phyloP scores from a whole-genome alignment of 2,329 filamentous ascomycete species.

The Cladosporium sp. region DNA sequence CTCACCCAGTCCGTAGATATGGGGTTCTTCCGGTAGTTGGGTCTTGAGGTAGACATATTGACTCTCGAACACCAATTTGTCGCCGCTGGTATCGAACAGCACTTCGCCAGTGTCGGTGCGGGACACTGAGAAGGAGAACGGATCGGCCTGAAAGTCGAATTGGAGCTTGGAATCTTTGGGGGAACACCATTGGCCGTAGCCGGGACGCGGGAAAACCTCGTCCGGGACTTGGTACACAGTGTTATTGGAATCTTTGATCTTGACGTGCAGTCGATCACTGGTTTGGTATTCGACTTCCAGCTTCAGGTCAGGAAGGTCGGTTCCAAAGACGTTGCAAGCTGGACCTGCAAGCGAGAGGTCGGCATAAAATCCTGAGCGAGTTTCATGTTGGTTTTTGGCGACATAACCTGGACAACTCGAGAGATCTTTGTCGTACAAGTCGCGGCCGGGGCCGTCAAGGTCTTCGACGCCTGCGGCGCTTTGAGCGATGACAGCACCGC shows the following conservation, averaged over 20 bases:
- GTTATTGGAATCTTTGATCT: conserved; percentile 62
- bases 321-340: conserved; percentile 55
- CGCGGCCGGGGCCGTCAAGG: conserved; percentile 11
- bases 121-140: conserved; percentile 61
- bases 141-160: conserved; percentile 49
- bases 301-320: conserved; percentile 50
- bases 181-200: conserved; percentile 34
- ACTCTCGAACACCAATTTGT: conserved; percentile 64
- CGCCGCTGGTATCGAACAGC: conserved; percentile 63
- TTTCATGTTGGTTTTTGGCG: conserved; percentile 53
- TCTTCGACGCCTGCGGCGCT: conserved; percentile 12
- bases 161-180: conserved; percentile 42
- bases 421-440: conserved; percentile 15
- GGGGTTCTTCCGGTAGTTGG: conserved; percentile 59
- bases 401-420: conserved; percentile 59
- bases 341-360: conserved; percentile 62
- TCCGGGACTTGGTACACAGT: conserved; percentile 68
- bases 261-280: conserved; percentile 59
- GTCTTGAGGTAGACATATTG: conserved; percentile 70
- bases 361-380: conserved; percentile 55
- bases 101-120: conserved; percentile 52
- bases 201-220: conserved; percentile 59
- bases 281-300: conserved; percentile 56
- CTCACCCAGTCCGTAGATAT: conserved; percentile 67
- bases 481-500: conserved; percentile 4